phyloP scores from a whole-genome alignment of 23 red algal genomes.

The Rhodosorus marinus region DNA sequence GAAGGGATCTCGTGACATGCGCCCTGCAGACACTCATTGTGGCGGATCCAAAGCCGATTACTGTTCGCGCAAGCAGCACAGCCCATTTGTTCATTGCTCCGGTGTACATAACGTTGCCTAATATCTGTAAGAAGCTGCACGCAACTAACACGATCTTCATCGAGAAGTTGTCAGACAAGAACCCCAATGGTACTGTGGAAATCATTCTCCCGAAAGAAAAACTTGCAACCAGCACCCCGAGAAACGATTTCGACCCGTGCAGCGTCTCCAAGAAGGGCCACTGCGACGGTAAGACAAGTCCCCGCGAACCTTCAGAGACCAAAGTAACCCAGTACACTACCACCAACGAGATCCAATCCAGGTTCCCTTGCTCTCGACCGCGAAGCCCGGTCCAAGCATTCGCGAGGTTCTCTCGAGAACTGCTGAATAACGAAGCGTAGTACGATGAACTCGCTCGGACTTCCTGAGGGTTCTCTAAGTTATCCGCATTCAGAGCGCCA shows the following conservation, averaged over 20 bases:
- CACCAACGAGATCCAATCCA: slow-evolving; percentile 10
- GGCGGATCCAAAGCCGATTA: slow-evolving; percentile 69
- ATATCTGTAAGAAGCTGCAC: slow-evolving; percentile 28
- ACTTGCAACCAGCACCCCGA: slow-evolving; percentile 71
- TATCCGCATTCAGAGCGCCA: no score
- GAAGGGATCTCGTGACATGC: slow-evolving; percentile 41
- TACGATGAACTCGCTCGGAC: no score
- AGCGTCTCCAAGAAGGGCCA: slow-evolving; percentile 61
- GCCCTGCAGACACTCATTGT: slow-evolving; percentile 85
- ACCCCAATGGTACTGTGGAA: slow-evolving; percentile 74
- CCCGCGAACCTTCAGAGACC: slow-evolving; percentile 71
- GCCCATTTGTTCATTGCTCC: neutral
- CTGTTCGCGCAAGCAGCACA: slow-evolving; percentile 41
- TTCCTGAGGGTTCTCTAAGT: no score
- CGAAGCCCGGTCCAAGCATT: no score
- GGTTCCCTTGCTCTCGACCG: neutral
- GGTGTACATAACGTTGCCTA: slow-evolving; percentile 55
- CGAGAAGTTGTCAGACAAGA: slow-evolving; percentile 42
- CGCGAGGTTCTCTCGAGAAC: no score
- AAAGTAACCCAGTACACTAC: slow-evolving; percentile 21
- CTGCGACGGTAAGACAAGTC: slow-evolving; percentile 60
- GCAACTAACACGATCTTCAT: slow-evolving; percentile 21
- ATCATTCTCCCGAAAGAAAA: slow-evolving; percentile 82
- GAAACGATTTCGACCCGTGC: slow-evolving; percentile 23
- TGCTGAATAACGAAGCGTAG: no score